Percentiles rank a stretch among this genome's conserved stretches.
These are phyloP conservation scores for Rutstroemia sp. DNA, from an alignment of 2,329 filamentous ascomycete species.

Conservation along the genomic window DNA sequence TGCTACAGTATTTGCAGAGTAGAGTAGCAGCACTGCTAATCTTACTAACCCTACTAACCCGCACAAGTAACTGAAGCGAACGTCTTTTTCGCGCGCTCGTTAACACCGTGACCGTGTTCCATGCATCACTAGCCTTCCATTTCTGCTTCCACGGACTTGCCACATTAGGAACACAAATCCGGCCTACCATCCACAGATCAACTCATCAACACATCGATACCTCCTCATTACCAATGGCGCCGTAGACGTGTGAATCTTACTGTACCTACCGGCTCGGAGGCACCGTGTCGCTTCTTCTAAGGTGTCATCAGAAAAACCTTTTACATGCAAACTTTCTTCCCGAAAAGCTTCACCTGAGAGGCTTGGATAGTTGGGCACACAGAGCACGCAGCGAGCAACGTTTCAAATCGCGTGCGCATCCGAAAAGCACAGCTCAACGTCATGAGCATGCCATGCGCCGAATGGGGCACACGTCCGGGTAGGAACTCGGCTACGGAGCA, in stretches of 20 bases:
- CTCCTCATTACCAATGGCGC: not conserved
- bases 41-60: too few relatives aligned
- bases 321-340: not conserved
- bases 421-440: not conserved
- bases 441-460: not conserved
- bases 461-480: not conserved
- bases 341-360: not conserved
- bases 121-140: not conserved
- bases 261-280: conserved; percentile 3
- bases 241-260: not conserved
- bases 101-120: too few relatives aligned
- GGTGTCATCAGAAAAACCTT: not conserved
- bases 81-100: too few relatives aligned
- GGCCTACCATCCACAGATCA: not conserved
- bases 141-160: not conserved
- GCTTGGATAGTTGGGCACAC: not conserved
- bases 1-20: too few relatives aligned
- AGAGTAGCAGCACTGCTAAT: too few relatives aligned
- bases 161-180: too few relatives aligned
- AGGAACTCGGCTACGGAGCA: not conserved
- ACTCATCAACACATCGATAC: not conserved
- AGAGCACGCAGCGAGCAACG: not conserved
- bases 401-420: not conserved
- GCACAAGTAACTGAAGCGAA: too few relatives aligned
- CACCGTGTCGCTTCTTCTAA: not conserved